Base-by-base conservation (phyloP, 2,329 filamentous ascomycete genomes). In the Aspergillus phoenicis region DNA sequence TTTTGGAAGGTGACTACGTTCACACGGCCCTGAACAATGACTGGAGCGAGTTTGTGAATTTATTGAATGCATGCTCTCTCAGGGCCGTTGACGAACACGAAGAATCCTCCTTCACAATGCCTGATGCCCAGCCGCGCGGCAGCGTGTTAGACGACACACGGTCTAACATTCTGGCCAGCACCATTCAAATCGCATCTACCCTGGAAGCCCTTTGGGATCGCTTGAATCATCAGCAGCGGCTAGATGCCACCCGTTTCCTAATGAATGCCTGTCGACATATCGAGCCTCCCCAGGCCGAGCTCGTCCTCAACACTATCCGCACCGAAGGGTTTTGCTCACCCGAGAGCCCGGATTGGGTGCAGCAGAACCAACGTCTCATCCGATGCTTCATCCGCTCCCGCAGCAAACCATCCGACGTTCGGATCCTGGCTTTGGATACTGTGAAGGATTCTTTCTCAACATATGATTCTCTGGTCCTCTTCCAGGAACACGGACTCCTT, bases 371-470 rank as follows among this genome's bases (percentile, higher is more conserved):
- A 57, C 71, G 69, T 28, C 61, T 79, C 15, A 72, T 78, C 57
- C 65, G 70, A 41, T 73, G 70, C 38, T 79, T 79, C 53, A 69
- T 79, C 62, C 72, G 71, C 20, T 67, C 71, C 57, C 75, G 69
- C n/a, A 70, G 70, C 11, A 77, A 79, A 61, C 62, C 73, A 36
- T 71, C 75, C 5, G 77, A 78, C 45, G 70, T 77, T 53, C 77
- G 78, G 33, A 74, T 78, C 6, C 59, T 74, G 10, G 77, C 77
- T 41, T 65, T 80, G 43, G 74, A 76, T 30, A 74, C 71, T 1
- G 60, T 79, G 15, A 77, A 77, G 64, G 75, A 78, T n/a, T 73
- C 76, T 15, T 74, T 78, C 56, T 62, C 65, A 10, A 73, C 62
- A 20, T 64, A 72, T 33, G 73, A 77, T 10, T 64, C 69, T 43